A percentile compares a stretch with the other conserved stretches of the same genome.
Conservation (phyloP, 805 yeast genomes). For the Vanderwaltozyma tropicalis region DNA sequence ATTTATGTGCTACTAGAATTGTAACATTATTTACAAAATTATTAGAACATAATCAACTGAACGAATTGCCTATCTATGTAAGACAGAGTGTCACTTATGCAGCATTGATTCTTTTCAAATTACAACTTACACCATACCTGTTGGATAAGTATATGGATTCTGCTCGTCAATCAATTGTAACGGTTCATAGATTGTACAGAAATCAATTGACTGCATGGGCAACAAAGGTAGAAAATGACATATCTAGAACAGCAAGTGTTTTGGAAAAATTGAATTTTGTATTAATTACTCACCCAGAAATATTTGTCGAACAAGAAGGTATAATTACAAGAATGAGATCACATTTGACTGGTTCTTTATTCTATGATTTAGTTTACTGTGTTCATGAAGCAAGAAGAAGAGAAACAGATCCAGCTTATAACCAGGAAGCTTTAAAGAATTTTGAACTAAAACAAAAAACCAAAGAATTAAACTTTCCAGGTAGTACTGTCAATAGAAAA, state of each 20-base stretch:
- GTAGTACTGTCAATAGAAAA: constrained; percentile 19
- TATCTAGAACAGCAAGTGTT: constrained; percentile 83
- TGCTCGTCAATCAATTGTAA: constrained; percentile 86
- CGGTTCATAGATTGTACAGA: constrained; percentile 78
- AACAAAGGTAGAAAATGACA: constrained; percentile 71
- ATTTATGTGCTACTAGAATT: constrained; percentile 68
- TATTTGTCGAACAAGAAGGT: constrained; percentile 60
- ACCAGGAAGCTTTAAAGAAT: constrained; percentile 25
- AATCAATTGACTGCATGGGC: constrained; percentile 89
- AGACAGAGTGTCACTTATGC: constrained; percentile 80
- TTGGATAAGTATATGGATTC: constrained; percentile 64
- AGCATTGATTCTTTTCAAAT: constrained; percentile 66
- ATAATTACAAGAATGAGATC: constrained; percentile 84
- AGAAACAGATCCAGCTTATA: constrained; percentile 33
- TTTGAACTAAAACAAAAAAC: constrained; percentile 25
- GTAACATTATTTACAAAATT: constrained; percentile 68
- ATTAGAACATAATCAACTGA: constrained; percentile 56
- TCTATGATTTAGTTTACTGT: constrained; percentile 88
- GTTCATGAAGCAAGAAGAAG: constrained; percentile 88
- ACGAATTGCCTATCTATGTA: constrained; percentile 77
- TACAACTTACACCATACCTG: constrained; percentile 68
- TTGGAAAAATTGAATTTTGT: constrained; percentile 83
- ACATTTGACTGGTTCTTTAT: constrained; percentile 81
- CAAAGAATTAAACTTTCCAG: constrained; percentile 16
- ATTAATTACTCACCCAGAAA: constrained; percentile 75